Evolutionary conservation across 306 rosid genomes (phyloP).

Genomic region (Echinosophora koreensis): DNA sequence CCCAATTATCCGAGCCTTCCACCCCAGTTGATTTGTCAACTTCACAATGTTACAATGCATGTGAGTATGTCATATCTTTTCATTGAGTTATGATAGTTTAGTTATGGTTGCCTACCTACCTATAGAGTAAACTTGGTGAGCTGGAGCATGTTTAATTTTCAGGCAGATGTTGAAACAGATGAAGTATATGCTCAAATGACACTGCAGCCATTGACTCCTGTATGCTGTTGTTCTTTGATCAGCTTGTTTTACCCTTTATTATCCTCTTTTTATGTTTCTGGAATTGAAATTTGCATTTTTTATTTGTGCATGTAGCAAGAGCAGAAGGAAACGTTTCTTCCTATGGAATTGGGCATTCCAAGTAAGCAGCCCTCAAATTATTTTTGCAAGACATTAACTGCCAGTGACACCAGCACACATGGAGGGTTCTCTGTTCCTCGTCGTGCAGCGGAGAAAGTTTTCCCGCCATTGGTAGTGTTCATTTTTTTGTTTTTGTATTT

Average conservation of each 20-base stretch:
- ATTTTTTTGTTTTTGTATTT: constrained; percentile 33
- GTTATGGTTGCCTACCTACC: not conserved
- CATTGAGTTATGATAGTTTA: constrained; percentile 16
- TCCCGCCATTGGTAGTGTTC: constrained; percentile 81
- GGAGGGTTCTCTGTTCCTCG: constrained; percentile 99
- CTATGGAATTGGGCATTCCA: constrained; percentile 88
- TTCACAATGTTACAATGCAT: constrained; percentile 93
- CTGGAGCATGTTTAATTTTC: constrained; percentile 56
- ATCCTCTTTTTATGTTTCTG: constrained; percentile 8
- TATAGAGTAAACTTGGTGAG: constrained; percentile 33
- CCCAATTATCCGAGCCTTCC: constrained; percentile 91
- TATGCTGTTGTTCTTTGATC: constrained; percentile 44
- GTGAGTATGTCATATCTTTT: constrained; percentile 59
- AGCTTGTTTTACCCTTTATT: not conserved
- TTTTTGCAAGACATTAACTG: constrained; percentile 94
- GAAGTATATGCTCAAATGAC: constrained; percentile 98
- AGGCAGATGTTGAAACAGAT: constrained; percentile 95
- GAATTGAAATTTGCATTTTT: constrained; percentile 33
- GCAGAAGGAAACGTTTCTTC: constrained; percentile 94
- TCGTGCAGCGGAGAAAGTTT: constrained; percentile 96
- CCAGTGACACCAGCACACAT: constrained; percentile 95
- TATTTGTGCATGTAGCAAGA: constrained; percentile 65
- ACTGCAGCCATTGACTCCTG: constrained; percentile 86
- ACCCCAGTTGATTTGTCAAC: constrained; percentile 88
- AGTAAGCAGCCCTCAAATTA: constrained; percentile 95